Evolutionary conservation across 2,329 filamentous ascomycete genomes (phyloP).

Genomic region (Hypoxylon sp.): DNA sequence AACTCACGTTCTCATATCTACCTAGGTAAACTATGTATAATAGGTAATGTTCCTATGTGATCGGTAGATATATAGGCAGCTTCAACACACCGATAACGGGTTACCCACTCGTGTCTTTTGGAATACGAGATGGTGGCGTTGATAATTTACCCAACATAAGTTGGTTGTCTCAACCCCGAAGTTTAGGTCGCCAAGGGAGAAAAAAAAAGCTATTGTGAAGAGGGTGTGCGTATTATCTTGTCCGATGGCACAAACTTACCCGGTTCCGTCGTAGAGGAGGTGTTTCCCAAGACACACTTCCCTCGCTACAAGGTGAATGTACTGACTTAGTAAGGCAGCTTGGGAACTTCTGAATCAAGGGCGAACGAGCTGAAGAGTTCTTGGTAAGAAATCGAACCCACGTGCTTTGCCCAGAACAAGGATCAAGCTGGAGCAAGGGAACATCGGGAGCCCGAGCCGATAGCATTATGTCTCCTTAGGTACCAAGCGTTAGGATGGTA

Average conservation of each 20-base stretch:
- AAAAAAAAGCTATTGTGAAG: not conserved
- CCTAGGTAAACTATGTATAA: not conserved
- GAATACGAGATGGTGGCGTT: slow-evolving; percentile 6
- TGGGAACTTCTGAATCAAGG: slow-evolving; percentile 9
- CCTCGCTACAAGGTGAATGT: not conserved
- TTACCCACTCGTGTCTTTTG: not conserved
- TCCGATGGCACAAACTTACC: not conserved
- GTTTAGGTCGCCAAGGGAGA: slow-evolving; percentile 1
- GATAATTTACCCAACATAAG: not conserved
- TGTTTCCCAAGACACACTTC: not conserved
- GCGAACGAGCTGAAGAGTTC: slow-evolving; percentile 7
- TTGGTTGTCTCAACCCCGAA: not conserved
- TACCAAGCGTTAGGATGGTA: not conserved
- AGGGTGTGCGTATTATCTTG: not conserved
- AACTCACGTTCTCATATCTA: not conserved
- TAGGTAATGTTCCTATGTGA: too few species aligned
- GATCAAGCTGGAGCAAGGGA: not conserved
- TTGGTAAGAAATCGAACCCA: slow-evolving; percentile 1
- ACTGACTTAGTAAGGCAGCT: slow-evolving; percentile 4
- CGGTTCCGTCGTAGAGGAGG: not conserved
- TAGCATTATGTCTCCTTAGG: not conserved
- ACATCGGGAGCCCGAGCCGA: not conserved
- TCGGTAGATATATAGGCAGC: not conserved
- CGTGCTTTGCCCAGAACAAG: not conserved
- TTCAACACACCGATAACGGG: slow-evolving; percentile 5